Base-by-base conservation (phyloP, 2,329 filamentous ascomycete species). In the Clarireedia paspali region DNA sequence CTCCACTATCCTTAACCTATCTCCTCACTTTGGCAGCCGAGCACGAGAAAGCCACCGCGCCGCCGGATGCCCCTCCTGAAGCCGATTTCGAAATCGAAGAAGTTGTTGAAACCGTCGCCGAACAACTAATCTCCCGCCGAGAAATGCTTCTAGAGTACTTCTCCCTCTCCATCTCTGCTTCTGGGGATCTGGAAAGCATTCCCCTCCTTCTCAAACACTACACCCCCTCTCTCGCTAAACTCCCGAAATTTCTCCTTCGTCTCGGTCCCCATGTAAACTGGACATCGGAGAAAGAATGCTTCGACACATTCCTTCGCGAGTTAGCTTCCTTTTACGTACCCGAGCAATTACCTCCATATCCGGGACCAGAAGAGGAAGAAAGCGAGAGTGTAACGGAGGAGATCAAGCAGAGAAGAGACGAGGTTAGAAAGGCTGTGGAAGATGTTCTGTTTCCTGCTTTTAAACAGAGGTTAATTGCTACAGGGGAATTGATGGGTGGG, bases 91-190 rank as follows among this genome's bases (percentile, higher is more conserved):
- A 91, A 42, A 82, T 86, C 62, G 74, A 81, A 0, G 77, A 82
- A 38, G 81, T 91, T 0, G 83, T 89, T 1, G 75, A 83, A 4
- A 76, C 78, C 3, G 85, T 96, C 3, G 74, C 79, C 0, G 71
- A 77, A 2, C 85, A 91, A 62, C 76, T 97, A 2, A 78, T 95
- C 34, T 81, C 85, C 61, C 82, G 87, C 10, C 80, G 88, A 38
- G 87, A 92, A 65, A 95, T 99, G 89, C 79, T 99, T 1, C 76
- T 81, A 2, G 94, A 99, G 71, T 99, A 99, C 71, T 97, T 99
- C 70, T 87, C 86, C 1, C 74, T 99, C 46, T 85, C 92, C 54
- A 84, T 99, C 38, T 88, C 88, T 0, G 82, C 85, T 1, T 77
- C 87, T 0, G 92, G 91, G 12, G 82, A 92, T 53, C 75, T 99